A percentile compares a stretch with the other conserved stretches of the same genome.
These are phyloP conservation scores for Jamesozyma gamospora DNA, from an alignment of 805 yeast species.

Conservation along the genomic window DNA sequence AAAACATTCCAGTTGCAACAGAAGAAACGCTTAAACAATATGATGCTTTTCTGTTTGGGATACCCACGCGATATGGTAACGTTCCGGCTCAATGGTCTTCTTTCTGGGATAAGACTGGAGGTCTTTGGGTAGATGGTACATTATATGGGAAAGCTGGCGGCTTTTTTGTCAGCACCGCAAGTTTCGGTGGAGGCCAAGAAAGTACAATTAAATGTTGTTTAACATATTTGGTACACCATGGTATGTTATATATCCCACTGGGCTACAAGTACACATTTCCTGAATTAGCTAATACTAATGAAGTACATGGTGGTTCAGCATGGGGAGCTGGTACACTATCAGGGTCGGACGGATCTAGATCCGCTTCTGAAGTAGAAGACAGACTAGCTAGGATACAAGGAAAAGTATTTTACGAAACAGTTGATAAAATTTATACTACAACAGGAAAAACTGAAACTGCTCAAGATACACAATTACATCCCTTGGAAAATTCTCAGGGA, in stretches of 20 bases:
- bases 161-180: constrained; percentile 58
- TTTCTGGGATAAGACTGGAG: constrained; percentile 73
- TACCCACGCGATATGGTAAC: constrained; percentile 73
- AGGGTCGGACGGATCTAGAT: constrained; percentile 65
- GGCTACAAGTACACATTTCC: constrained; percentile 57
- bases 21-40: constrained; percentile 45
- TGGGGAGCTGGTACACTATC: constrained; percentile 85
- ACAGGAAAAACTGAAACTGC: no score
- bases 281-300: constrained; percentile 45
- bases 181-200: constrained; percentile 76
- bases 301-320: constrained; percentile 72
- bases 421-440: constrained; percentile 27
- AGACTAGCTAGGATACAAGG: constrained; percentile 63
- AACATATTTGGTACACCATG: constrained; percentile 62
- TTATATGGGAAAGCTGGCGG: constrained; percentile 68
- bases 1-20: constrained; percentile 46
- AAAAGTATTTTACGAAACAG: constrained; percentile 43
- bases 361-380: constrained; percentile 53
- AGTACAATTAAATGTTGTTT: constrained; percentile 50
- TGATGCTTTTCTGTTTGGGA: constrained; percentile 69
- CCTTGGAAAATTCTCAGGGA: no score
- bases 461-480: neutral
- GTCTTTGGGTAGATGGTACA: constrained; percentile 62
- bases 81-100: constrained; percentile 67
- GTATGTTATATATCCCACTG: constrained; percentile 65